Evolutionary conservation across 495 filamentous ascomycete genomes (phyloP), one percentile per base, ranked within the genome.

Genomic region (Bacidia rubella): DNA sequence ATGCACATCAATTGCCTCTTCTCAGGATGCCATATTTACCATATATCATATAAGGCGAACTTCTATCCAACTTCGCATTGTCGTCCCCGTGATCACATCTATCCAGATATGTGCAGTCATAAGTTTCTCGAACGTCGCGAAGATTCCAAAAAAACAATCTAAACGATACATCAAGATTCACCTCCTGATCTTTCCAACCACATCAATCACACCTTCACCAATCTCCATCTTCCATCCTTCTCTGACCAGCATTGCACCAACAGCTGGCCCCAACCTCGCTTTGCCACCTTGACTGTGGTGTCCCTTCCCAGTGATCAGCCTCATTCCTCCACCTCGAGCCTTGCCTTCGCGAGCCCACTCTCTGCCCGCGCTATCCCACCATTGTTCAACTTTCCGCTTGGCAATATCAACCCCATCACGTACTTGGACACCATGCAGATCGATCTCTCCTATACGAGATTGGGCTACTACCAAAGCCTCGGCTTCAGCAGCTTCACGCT

Each of bases 361-460:
- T 52, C 70, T 66, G 1, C 82, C 82, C 11, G 87, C 69, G 2
- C 69, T 68, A 10, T 81, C 72, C 92, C 90, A 98, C 92, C 92
- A 98, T 7, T 60, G 64, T 50, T 75, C 73, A 0, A 86, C 82
- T 15, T 75, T 70, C 35, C 79, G 74, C 32, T 74, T 75, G 0
- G 84, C 76, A 45, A 96, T 95, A 7, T 84, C 72, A 10, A 86
- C 71, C 0, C 81, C 90, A 63, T 95, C 84, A 35, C 77, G 66
- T 1, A 96, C 90, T 21, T 72, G 80, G 12, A 93, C 77, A 11
- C 88, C 88, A 62, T 98, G 92, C 22, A 98, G 70, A 68, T 98
- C 89, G 10, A 94, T 66, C 57, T 62, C 66, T 54, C 65, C 67
- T 2, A 61, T 48, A 1, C 69, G 74, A 42, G 79, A 86, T 54